Evolutionary conservation across 2,329 filamentous ascomycete species (phyloP), one percentile per base, ranked within the genome.

Genomic region (Beauveria rudraprayagi): DNA sequence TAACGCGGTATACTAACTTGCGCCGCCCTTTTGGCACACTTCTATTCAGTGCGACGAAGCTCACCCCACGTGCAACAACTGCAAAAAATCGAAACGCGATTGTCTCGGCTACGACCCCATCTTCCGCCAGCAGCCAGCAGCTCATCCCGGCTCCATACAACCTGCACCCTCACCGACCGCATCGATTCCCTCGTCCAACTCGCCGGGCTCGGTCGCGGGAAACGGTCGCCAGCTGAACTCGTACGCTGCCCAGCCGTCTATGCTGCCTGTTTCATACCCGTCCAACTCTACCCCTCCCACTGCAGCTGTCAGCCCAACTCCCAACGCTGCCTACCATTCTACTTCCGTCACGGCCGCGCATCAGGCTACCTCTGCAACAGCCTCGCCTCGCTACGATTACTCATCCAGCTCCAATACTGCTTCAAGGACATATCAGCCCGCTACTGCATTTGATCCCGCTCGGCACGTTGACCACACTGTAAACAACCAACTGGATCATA

Each of bases 1-100:
- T 28, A 19, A 24, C 43, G 9, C 19, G 19, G 17, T 28, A 48
- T 43, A 37, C 60, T 61, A 53, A 56, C 46, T n/a, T 55, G 34
- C 40, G 28, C 53, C 53, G 16, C 62, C 61, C 56, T 64, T 55
- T 67, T 72, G 69, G 69, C 67, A 53, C 63, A 63, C 67, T 60
- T 66, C 63, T 64, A n/a, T 63, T 67, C 67, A 97, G 94, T 99
- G 94, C 78, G 94, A 97, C 83, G 94, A 99, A 80, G 87, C 86
- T 63, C 92, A 96, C 75, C 94, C 94, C 24, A 87, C 88, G 63
- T 99, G 94, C 80, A 87, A 91, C 77, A 91, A 94, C 71, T 94
- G 90, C 77, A 87, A 88, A 71, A 94, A 94, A 74, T 92, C 89
- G 67, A 94, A 93, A 76, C 89, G 90, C 70, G 90, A 93, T 69